Evolutionary conservation across 2,329 filamentous ascomycete genomes (phyloP), one percentile per base, ranked within the genome.

Genomic region (Aspergillus pseudonomiae): DNA sequence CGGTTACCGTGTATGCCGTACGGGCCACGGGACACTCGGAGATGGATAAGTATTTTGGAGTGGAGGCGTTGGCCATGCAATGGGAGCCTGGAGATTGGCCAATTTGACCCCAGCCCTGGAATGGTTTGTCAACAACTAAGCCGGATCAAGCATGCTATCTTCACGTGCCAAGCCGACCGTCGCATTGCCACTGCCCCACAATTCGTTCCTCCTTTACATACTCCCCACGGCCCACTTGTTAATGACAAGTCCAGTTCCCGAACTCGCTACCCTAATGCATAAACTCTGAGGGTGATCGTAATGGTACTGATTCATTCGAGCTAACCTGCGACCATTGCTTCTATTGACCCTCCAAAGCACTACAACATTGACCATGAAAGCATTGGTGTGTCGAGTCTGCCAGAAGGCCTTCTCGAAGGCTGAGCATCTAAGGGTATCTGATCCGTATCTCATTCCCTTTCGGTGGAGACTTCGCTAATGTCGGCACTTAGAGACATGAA

Each of bases 321-420:
- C 12, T 34, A 16, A 32, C 32, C 6, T 10, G 14, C 50, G 30
- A 14, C 30, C 9, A 11, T 54, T 54, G 14, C 21, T 54, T 14
- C 12, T 53, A 26, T 50, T 19, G 3, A n/a, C 6, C 6, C 28
- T 63, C 65, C 60, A 57, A 63, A 53, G 59, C 59, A 64, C 67
- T 12, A 39, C 67, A 14, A 48, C 66, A 4, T 41, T 67, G 48
- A 67, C 68, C 34, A 63, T 63, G 46, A 77, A 74, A 66, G 73
- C 70, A 26, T 43, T 80, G 61, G 72, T 77, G 5, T 81, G 79
- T 70, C 72, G 71, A 50, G 75, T 74, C 26, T 81, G 79, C 57
- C 74, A 79, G 26, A 81, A 78, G 65, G 71, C 70, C 58, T 81
- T 81, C 64, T 78, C 77, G 11, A 81, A 80, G 63, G 76, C 76